phyloP scores from a whole-genome alignment of 495 filamentous ascomycete genomes.

The Tuber magnatum region DNA sequence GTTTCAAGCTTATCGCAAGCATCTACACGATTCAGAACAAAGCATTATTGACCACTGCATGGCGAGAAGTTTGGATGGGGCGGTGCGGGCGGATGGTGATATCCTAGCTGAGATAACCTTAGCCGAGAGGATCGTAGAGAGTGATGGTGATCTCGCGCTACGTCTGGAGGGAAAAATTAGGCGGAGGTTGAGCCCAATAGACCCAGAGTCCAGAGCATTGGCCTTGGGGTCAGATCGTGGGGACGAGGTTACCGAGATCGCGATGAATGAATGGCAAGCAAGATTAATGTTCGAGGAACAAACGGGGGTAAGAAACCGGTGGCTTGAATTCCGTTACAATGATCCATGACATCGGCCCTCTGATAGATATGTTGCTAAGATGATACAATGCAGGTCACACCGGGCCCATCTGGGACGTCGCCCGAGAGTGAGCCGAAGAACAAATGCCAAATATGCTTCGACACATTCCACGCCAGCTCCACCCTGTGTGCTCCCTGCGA shows the following conservation, averaged over 20 bases:
- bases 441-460: constrained; percentile 21
- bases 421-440: background rate
- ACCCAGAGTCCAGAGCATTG: background rate
- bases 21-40: constrained; percentile 5
- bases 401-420: background rate
- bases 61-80: constrained; percentile 22
- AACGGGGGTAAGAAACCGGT: background rate
- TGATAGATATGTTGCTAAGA: background rate
- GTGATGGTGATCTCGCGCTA: constrained; percentile 22
- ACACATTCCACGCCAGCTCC: constrained; percentile 7
- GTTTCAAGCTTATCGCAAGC: constrained; percentile 22
- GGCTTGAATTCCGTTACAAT: background rate
- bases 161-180: background rate
- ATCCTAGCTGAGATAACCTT: constrained; percentile 9
- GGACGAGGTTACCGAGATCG: background rate
- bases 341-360: background rate
- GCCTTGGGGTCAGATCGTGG: background rate
- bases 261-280: background rate
- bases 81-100: constrained; percentile 16
- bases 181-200: background rate
- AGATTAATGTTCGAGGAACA: background rate
- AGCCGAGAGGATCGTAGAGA: constrained; percentile 13
- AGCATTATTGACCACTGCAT: constrained; percentile 20
- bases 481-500: constrained; percentile 12
- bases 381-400: background rate